Percentiles rank a stretch among this genome's conserved stretches.
These are phyloP conservation scores for Coemansia sp. DNA, from an alignment of 192 early-diverging fungal species.

Conservation along the genomic window DNA sequence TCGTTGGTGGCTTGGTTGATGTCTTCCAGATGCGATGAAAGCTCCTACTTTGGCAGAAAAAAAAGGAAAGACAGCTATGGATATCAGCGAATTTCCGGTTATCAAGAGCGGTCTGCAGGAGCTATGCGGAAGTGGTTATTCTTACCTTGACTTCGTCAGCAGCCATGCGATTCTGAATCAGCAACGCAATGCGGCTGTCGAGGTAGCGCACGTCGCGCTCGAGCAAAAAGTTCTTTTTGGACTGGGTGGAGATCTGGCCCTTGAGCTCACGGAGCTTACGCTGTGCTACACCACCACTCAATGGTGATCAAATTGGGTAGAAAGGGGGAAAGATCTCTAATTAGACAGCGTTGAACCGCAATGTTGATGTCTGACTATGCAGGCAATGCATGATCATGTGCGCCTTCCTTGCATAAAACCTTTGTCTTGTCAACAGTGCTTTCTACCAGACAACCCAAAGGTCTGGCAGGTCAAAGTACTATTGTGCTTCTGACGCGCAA, in stretches of 20 bases:
- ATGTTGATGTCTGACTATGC: slow-evolving; percentile 7
- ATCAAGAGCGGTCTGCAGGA: neutral
- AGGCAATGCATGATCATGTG: slow-evolving; percentile 2
- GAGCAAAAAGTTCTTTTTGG: slow-evolving; percentile 92
- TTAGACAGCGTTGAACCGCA: neutral
- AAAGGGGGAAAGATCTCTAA: neutral
- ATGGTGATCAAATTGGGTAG: neutral
- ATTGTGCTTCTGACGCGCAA: neutral
- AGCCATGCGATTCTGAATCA: slow-evolving; percentile 94
- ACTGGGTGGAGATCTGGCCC: slow-evolving; percentile 85
- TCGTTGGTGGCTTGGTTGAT: slow-evolving; percentile 50
- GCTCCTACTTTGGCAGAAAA: slow-evolving; percentile 19
- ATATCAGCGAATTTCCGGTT: neutral
- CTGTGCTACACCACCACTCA: slow-evolving; percentile 60
- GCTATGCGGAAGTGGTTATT: neutral
- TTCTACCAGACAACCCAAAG: neutral
- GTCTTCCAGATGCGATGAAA: slow-evolving; percentile 53
- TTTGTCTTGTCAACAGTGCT: neutral
- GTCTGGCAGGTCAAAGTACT: neutral
- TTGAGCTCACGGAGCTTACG: slow-evolving; percentile 81
- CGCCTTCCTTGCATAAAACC: slow-evolving; percentile 8
- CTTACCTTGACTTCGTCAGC: slow-evolving; percentile 71
- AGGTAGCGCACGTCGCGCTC: slow-evolving; percentile 91
- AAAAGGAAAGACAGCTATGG: neutral
- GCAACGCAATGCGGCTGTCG: slow-evolving; percentile 85